Evolutionary conservation across 495 filamentous ascomycete genomes (phyloP).

Genomic region (Xylaria castorea): DNA sequence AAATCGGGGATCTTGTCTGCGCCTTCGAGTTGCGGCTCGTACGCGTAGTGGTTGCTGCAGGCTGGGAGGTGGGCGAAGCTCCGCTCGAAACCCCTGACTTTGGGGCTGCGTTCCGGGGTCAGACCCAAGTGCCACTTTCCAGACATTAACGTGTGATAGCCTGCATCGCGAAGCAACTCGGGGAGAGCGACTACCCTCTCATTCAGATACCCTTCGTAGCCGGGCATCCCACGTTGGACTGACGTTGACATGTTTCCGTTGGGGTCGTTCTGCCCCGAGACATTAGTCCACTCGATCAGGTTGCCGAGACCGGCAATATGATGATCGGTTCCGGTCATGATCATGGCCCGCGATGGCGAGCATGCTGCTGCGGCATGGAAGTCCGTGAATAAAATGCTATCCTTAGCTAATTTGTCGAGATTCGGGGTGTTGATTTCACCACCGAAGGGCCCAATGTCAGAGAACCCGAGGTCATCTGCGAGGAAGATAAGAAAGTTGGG

Average conservation of each 20-base stretch:
- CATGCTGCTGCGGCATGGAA: constrained; percentile 71
- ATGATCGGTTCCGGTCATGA: constrained; percentile 61
- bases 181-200: constrained; percentile 66
- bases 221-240: constrained; percentile 59
- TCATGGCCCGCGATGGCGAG: constrained; percentile 69
- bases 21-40: constrained; percentile 58
- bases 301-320: constrained; percentile 60
- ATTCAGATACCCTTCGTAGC: constrained; percentile 71
- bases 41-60: constrained; percentile 66
- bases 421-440: constrained; percentile 69
- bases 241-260: constrained; percentile 46
- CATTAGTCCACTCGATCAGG: constrained; percentile 49
- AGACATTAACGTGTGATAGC: constrained; percentile 67
- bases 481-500: constrained; percentile 70
- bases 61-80: constrained; percentile 53
- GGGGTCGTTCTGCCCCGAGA: constrained; percentile 41
- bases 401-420: constrained; percentile 61
- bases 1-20: constrained; percentile 50
- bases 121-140: constrained; percentile 67
- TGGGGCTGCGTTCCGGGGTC: constrained; percentile 48
- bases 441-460: constrained; percentile 66
- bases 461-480: constrained; percentile 70
- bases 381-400: constrained; percentile 65
- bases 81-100: constrained; percentile 52
- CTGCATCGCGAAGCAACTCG: constrained; percentile 65